phyloP scores from a whole-genome alignment of 2,329 filamentous ascomycete species.

The Sporothrix protearum region DNA sequence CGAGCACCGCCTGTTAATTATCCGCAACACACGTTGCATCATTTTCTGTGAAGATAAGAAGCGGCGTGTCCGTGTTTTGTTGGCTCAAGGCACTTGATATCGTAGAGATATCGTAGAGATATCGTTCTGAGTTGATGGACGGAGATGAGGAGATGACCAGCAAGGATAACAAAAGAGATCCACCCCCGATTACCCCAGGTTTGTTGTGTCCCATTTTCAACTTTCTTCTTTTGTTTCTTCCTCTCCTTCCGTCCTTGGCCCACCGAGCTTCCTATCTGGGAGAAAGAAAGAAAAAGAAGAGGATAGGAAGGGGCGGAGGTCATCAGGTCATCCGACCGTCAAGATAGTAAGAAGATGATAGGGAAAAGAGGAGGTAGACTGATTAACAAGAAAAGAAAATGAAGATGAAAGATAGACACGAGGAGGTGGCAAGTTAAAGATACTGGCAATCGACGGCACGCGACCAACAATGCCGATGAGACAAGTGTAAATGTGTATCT shows the following conservation, averaged over 20 bases:
- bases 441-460: neutral
- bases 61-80: neutral
- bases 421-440: neutral
- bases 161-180: neutral
- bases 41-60: neutral
- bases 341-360: neutral
- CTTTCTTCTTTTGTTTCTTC: neutral
- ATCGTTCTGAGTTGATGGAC: too few species aligned
- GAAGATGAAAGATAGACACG: neutral
- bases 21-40: neutral
- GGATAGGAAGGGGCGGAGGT: neutral
- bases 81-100: neutral
- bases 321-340: neutral
- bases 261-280: neutral
- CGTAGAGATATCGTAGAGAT: neutral
- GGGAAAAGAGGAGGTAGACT: neutral
- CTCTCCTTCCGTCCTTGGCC: neutral
- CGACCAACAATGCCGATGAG: neutral
- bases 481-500: neutral
- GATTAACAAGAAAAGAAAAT: neutral
- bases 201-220: neutral
- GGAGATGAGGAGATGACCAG: neutral
- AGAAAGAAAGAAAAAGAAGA: neutral
- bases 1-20: neutral
- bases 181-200: conserved; percentile 11